A percentile compares a stretch with the other conserved stretches of the same genome.
Conservation (phyloP, 2,329 filamentous ascomycete genomes). For the Colletotrichum tabaci region DNA sequence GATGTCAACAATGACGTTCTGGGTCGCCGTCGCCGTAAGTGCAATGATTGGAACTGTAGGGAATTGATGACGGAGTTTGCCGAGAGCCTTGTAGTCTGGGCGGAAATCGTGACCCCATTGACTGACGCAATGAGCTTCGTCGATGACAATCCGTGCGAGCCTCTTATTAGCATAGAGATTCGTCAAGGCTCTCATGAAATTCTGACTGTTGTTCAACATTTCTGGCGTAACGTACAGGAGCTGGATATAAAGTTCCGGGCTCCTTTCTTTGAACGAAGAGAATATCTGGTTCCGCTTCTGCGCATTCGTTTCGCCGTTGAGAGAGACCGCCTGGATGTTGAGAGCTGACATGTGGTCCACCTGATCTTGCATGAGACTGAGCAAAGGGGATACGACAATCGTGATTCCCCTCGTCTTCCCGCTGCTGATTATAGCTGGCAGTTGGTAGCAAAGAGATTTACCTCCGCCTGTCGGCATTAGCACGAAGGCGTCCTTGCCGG, state of each 20-base stretch:
- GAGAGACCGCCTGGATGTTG: slow-evolving; percentile 82
- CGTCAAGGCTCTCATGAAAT: slow-evolving; percentile 76
- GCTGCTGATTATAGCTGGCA: slow-evolving; percentile 86
- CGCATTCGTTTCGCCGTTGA: slow-evolving; percentile 82
- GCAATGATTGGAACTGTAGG: slow-evolving; percentile 92
- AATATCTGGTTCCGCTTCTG: slow-evolving; percentile 78
- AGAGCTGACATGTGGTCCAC: slow-evolving; percentile 84
- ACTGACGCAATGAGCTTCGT: slow-evolving; percentile 99
- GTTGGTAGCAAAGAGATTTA: slow-evolving; percentile 96
- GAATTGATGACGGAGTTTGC: slow-evolving; percentile 80
- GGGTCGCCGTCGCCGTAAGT: slow-evolving; percentile 93
- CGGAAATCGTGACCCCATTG: slow-evolving; percentile 99
- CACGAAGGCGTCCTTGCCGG: slow-evolving; percentile 91
- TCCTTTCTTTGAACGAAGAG: slow-evolving; percentile 70
- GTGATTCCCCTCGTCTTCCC: slow-evolving; percentile 90
- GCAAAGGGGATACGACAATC: slow-evolving; percentile 91
- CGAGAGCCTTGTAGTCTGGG: slow-evolving; percentile 92
- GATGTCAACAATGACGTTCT: slow-evolving; percentile 92
- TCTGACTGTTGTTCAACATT: slow-evolving; percentile 88
- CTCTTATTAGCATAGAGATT: slow-evolving; percentile 78
- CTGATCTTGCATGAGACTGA: slow-evolving; percentile 98
- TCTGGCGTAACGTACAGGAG: slow-evolving; percentile 96
- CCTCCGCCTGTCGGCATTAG: slow-evolving; percentile 98
- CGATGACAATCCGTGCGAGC: slow-evolving; percentile 93
- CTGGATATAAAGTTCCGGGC: slow-evolving; percentile 84